These are phyloP conservation scores for Magnusiomyces tetraspermus DNA, from an alignment of 1,139 yeast species.

Conservation along the genomic window DNA sequence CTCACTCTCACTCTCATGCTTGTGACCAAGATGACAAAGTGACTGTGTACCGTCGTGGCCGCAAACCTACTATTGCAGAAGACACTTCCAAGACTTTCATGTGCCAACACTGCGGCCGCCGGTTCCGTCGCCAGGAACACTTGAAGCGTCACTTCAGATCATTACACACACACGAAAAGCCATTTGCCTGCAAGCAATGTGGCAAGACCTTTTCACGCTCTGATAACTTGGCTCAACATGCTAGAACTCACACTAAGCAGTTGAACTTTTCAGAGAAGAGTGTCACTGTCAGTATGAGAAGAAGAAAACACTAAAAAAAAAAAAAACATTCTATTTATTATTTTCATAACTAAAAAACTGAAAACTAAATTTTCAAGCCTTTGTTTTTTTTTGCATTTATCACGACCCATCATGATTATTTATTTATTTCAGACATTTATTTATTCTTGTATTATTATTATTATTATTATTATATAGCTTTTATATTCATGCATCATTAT, in stretches of 20 bases:
- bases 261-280: neutral
- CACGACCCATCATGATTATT: neutral
- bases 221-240: slow-evolving; percentile 68
- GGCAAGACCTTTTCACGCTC: slow-evolving; percentile 65
- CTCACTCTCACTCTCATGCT: neutral
- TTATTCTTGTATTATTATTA: neutral
- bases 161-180: slow-evolving; percentile 59
- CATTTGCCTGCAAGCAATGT: slow-evolving; percentile 62
- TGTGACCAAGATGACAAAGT: neutral
- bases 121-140: slow-evolving; percentile 70
- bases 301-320: neutral
- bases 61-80: slow-evolving; percentile 25
- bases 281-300: neutral
- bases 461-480: neutral
- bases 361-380: too few relatives aligned
- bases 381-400: neutral
- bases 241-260: slow-evolving; percentile 43
- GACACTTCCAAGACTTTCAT: slow-evolving; percentile 27
- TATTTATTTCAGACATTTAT: neutral
- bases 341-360: too few relatives aligned
- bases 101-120: slow-evolving; percentile 29
- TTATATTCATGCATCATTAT: too few relatives aligned
- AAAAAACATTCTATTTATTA: too few relatives aligned
- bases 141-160: slow-evolving; percentile 68
- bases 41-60: slow-evolving; percentile 24